These are phyloP conservation scores for Cruciata laevipes DNA, from an alignment of 257 asterid species.

Conservation along the genomic window DNA sequence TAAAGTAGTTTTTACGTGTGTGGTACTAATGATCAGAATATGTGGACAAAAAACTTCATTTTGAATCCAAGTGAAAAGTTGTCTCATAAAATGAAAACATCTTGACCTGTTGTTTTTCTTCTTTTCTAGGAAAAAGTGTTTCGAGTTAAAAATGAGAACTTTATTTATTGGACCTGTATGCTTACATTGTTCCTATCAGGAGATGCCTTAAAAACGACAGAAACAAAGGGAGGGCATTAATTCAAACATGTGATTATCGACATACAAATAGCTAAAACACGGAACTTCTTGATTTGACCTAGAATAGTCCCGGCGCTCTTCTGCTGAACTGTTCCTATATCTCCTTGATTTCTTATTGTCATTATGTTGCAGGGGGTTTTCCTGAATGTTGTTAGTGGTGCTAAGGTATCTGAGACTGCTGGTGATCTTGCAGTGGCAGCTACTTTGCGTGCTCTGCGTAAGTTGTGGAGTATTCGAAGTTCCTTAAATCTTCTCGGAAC, in stretches of 20 bases:
- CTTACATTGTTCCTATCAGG: background rate
- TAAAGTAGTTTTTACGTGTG: background rate
- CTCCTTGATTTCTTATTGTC: conserved; percentile 17
- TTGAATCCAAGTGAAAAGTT: background rate
- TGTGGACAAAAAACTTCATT: background rate
- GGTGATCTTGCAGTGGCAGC: conserved; percentile 96
- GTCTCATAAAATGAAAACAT: background rate
- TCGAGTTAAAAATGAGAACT: background rate
- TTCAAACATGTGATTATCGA: background rate
- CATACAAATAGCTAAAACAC: background rate
- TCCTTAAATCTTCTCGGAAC: conserved; percentile 91
- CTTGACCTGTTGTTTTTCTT: background rate
- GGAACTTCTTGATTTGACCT: background rate
- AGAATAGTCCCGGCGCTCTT: background rate
- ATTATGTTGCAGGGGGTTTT: conserved; percentile 54
- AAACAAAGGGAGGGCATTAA: too few relatives aligned
- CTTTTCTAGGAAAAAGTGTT: background rate
- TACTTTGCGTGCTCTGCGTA: conserved; percentile 91
- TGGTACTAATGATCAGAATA: background rate
- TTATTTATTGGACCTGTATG: background rate
- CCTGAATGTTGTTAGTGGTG: conserved; percentile 72
- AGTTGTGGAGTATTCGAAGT: conserved; percentile 96
- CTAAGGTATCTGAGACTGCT: conserved; percentile 68
- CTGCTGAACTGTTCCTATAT: conserved; percentile 13
- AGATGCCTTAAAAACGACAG: too few relatives aligned